Conservation (phyloP, 345 rosid genomes). For the Reutealis trisperma region DNA sequence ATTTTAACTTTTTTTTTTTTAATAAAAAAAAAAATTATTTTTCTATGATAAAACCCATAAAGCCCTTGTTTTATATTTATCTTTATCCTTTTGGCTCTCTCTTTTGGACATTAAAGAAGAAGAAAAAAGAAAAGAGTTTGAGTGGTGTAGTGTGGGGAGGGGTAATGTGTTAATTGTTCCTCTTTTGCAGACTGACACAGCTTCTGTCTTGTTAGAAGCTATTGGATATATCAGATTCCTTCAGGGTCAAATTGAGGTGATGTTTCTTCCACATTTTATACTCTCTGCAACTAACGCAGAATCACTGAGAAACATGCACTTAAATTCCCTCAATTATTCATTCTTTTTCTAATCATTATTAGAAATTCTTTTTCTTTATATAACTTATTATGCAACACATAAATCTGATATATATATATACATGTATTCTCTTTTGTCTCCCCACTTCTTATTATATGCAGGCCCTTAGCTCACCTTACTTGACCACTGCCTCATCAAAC, state of each 20-base stretch:
- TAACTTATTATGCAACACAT: conserved; percentile 19
- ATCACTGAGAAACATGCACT: conserved; percentile 37
- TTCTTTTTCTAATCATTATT: conserved; percentile 11
- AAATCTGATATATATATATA: not conserved
- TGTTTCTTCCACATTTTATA: conserved; percentile 29
- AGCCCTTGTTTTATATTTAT: not conserved
- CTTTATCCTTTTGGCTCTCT: conserved; percentile 19
- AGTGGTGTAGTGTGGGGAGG: conserved; percentile 40
- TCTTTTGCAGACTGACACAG: conserved; percentile 99
- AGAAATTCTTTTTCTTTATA: too few species aligned
- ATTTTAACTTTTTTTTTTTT: too few species aligned
- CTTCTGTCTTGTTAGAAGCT: conserved; percentile 97
- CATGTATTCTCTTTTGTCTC: not conserved
- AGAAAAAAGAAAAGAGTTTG: conserved; percentile 32
- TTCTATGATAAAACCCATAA: conserved; percentile 18
- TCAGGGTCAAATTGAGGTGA: conserved; percentile 96
- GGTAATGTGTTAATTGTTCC: conserved; percentile 18
- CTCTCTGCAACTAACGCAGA: conserved; percentile 25
- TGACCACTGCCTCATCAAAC: conserved; percentile 42
- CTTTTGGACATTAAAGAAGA: conserved; percentile 25
- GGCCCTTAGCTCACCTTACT: conserved; percentile 60
- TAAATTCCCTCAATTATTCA: conserved; percentile 36
- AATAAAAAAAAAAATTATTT: not conserved
- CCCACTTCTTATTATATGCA: conserved; percentile 22
- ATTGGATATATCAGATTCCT: conserved; percentile 99